phyloP scores from a whole-genome alignment of 2,329 filamentous ascomycete genomes.

The Epichloe festucae region DNA sequence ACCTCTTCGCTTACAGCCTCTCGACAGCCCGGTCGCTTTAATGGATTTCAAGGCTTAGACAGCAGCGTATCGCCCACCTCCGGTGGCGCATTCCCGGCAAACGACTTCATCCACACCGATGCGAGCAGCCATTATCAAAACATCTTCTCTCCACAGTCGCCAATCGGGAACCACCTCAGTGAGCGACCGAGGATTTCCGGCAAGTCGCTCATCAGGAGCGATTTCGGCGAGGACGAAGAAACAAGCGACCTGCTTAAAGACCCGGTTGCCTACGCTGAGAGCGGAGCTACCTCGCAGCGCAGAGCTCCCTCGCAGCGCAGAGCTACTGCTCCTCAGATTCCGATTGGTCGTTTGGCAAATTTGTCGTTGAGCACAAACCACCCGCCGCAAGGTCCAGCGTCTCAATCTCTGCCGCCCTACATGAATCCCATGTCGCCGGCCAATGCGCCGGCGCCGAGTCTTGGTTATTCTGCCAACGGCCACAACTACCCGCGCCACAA shows the following conservation, averaged over 20 bases:
- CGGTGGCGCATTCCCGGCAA: constrained; percentile 36
- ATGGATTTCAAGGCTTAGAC: constrained; percentile 49
- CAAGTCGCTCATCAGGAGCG: constrained; percentile 60
- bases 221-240: constrained; percentile 52
- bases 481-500: constrained; percentile 49
- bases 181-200: constrained; percentile 48
- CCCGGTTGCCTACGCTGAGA: constrained; percentile 61
- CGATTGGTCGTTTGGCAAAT: constrained; percentile 52
- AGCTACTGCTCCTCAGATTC: constrained; percentile 59
- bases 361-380: constrained; percentile 59
- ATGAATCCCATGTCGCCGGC: constrained; percentile 42
- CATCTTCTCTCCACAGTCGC: constrained; percentile 61
- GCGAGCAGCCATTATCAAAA: constrained; percentile 42
- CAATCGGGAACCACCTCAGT: constrained; percentile 56
- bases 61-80: constrained; percentile 45
- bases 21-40: constrained; percentile 47
- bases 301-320: constrained; percentile 49
- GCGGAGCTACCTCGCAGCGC: constrained; percentile 31
- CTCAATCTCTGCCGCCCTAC: constrained; percentile 39
- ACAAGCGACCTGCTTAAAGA: constrained; percentile 60
- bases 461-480: constrained; percentile 24
- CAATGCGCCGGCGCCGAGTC: constrained; percentile 23
- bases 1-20: constrained; percentile 28
- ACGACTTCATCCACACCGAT: constrained; percentile 48
- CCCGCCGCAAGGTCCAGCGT: constrained; percentile 35